Evolutionary conservation across 2,329 filamentous ascomycete genomes (phyloP).

Genomic region (Neocatenulostroma microsporum): DNA sequence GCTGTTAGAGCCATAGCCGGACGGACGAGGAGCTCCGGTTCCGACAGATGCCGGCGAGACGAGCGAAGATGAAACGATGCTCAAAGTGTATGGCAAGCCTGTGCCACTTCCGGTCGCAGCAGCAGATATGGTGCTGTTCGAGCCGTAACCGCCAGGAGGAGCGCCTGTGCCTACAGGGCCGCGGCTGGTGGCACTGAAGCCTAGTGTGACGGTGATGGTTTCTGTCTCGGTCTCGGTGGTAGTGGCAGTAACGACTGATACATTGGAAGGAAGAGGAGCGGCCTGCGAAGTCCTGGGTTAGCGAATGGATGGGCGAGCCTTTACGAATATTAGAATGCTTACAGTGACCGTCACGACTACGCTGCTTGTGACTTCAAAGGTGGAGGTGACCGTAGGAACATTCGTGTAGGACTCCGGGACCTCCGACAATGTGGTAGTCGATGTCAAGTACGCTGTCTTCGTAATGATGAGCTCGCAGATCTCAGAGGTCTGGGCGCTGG

Average conservation of each 20-base stretch:
- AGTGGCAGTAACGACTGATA: slow-evolving; percentile 16
- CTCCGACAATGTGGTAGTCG: slow-evolving; percentile 2
- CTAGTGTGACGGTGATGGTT: slow-evolving; percentile 8
- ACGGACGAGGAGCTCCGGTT: slow-evolving; percentile 2
- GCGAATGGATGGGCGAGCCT: slow-evolving; percentile 6
- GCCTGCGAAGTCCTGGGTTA: slow-evolving; percentile 8
- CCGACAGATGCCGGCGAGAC: slow-evolving; percentile 1
- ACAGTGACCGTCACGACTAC: slow-evolving; percentile 6
- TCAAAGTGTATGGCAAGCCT: background rate
- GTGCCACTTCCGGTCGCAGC: background rate
- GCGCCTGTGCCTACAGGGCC: background rate
- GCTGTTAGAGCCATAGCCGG: no score
- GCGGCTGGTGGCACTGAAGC: slow-evolving; percentile 12
- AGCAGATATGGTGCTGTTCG: background rate
- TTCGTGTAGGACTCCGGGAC: background rate
- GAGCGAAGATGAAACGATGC: background rate
- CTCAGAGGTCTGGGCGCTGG: slow-evolving; percentile 43
- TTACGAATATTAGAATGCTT: slow-evolving; percentile 4
- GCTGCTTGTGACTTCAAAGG: slow-evolving; percentile 4
- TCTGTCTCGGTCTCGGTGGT: slow-evolving; percentile 15
- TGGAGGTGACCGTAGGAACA: slow-evolving; percentile 3
- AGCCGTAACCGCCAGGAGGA: background rate
- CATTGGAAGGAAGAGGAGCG: slow-evolving; percentile 5
- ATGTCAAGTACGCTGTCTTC: slow-evolving; percentile 3
- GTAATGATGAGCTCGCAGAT: slow-evolving; percentile 25